Percentiles rank a stretch among this genome's conserved stretches.
Conservation (phyloP, 495 filamentous ascomycete species). For the Penicillium desertorum region DNA sequence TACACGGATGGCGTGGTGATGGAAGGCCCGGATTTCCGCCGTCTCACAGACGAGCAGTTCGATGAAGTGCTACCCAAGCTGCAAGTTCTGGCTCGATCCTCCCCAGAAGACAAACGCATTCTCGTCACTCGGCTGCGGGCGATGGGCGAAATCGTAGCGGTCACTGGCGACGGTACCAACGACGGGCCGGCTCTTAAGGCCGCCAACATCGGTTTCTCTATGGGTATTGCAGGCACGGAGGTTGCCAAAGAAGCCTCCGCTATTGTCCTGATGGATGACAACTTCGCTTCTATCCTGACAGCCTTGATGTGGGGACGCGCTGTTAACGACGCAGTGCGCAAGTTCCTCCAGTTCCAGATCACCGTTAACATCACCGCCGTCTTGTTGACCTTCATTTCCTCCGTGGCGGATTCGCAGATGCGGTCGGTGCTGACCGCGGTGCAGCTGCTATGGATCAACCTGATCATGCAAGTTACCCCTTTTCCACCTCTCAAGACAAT, state of each 20-base stretch:
- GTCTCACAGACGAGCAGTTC: constrained; percentile 48
- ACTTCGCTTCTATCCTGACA: constrained; percentile 86
- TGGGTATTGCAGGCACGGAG: constrained; percentile 88
- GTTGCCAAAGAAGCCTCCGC: constrained; percentile 90
- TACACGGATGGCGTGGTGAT: constrained; percentile 73
- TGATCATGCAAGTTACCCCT: constrained; percentile 58
- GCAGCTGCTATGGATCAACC: constrained; percentile 87
- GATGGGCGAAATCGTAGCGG: constrained; percentile 85
- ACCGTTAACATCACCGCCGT: constrained; percentile 91
- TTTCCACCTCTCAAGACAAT: no score
- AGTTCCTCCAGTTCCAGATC: constrained; percentile 90
- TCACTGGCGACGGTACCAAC: constrained; percentile 91
- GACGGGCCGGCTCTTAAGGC: constrained; percentile 84
- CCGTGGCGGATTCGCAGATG: constrained; percentile 59
- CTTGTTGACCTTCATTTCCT: constrained; percentile 77
- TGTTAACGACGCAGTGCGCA: constrained; percentile 86
- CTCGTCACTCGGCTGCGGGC: constrained; percentile 79
- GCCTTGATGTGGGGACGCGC: constrained; percentile 85
- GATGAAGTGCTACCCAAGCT: constrained; percentile 40
- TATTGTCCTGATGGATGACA: constrained; percentile 92
- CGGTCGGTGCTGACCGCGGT: constrained; percentile 69
- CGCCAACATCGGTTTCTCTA: constrained; percentile 87
- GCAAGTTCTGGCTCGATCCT: constrained; percentile 82
- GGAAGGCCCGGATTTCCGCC: constrained; percentile 76
- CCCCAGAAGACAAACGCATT: constrained; percentile 80